Evolutionary conservation across 345 rosid species (phyloP).

Genomic region (Populus pruinosa): DNA sequence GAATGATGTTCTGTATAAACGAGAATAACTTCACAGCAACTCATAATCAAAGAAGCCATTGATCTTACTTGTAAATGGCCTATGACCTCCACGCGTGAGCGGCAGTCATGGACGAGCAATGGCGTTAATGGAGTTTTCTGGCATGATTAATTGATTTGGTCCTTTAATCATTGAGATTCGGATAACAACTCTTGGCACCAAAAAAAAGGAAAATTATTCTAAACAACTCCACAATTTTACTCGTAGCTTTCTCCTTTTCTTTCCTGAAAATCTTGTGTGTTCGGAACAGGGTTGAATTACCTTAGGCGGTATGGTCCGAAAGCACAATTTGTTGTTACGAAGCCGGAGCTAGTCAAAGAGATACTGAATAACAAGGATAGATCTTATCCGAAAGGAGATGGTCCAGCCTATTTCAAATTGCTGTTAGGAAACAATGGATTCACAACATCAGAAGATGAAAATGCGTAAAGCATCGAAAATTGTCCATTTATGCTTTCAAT

Average conservation of each 20-base stretch:
- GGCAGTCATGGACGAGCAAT: too few species aligned
- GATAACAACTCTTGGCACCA: too few species aligned
- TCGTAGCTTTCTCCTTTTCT: too few species aligned
- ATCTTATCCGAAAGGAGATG: slow-evolving; percentile 5
- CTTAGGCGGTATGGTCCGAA: not conserved
- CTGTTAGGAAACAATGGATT: slow-evolving; percentile 39
- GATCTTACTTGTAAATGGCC: too few species aligned
- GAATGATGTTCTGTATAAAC: too few species aligned
- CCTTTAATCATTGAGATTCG: not conserved
- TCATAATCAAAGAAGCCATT: too few species aligned
- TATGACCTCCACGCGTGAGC: too few species aligned
- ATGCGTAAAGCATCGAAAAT: slow-evolving; percentile 40
- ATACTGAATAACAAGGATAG: slow-evolving; percentile 31
- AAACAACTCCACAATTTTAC: too few species aligned
- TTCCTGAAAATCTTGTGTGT: too few species aligned
- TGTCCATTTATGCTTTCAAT: slow-evolving; percentile 49
- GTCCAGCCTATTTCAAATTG: not conserved
- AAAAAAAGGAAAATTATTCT: too few species aligned
- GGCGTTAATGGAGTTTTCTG: too few species aligned
- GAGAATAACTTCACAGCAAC: too few species aligned
- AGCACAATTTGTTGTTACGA: slow-evolving; percentile 4
- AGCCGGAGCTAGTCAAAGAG: slow-evolving; percentile 39
- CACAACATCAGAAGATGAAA: slow-evolving; percentile 26
- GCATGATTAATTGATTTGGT: not conserved
- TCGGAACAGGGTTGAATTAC: not conserved